Conservation (phyloP, 1,284 basidiomycete genomes). For the Ceratobasidium papillatum region DNA sequence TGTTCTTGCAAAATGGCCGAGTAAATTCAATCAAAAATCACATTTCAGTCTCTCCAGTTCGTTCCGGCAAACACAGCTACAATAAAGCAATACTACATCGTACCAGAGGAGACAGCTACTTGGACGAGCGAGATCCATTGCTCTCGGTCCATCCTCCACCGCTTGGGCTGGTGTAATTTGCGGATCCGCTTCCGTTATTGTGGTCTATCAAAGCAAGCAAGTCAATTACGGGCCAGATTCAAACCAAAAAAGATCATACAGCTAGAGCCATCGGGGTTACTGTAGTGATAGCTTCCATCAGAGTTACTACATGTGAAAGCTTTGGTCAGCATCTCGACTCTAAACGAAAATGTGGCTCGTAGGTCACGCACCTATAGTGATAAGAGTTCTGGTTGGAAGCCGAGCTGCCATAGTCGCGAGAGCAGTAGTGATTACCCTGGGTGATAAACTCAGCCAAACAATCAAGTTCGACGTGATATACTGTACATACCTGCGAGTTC, state of each 20-base stretch:
- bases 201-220: slow-evolving; percentile 26
- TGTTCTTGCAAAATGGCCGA: no score
- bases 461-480: no score
- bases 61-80: no score
- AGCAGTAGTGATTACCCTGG: slow-evolving; percentile 43
- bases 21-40: no score
- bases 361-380: slow-evolving; percentile 8
- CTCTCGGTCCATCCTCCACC: slow-evolving; percentile 41
- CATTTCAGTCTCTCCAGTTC: no score
- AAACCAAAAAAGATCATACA: neutral
- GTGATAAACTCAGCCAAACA: neutral
- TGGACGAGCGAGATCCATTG: neutral
- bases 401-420: slow-evolving; percentile 40
- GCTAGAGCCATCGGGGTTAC: slow-evolving; percentile 15
- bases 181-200: slow-evolving; percentile 36
- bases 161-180: slow-evolving; percentile 38
- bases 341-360: neutral
- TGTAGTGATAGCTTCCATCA: slow-evolving; percentile 20
- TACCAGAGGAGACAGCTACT: neutral
- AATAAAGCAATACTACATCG: no score
- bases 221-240: neutral
- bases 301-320: neutral
- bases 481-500: slow-evolving; percentile 22
- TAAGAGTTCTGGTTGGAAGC: slow-evolving; percentile 40
- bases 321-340: neutral